phyloP scores from a whole-genome alignment of 371 early-diverging fungal genomes.

The Sporodiniella umbellata region DNA sequence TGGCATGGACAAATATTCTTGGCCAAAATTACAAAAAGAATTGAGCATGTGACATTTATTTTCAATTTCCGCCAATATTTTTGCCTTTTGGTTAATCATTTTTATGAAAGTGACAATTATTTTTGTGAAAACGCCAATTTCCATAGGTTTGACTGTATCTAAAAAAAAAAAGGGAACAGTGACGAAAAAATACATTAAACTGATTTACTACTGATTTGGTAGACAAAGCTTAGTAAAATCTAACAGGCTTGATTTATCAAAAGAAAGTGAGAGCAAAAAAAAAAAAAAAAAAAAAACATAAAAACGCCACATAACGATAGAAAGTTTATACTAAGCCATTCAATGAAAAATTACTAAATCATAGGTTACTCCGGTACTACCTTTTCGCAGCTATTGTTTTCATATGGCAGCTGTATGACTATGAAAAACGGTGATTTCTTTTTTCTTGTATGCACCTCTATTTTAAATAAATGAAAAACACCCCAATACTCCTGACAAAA shows the following conservation, averaged over 20 bases:
- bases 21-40: constrained; percentile 12
- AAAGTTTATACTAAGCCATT: too few relatives aligned
- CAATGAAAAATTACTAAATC: too few relatives aligned
- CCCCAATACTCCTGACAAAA: background rate
- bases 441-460: background rate
- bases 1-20: constrained; percentile 12
- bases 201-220: too few relatives aligned
- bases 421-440: background rate
- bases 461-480: background rate
- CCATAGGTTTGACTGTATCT: background rate
- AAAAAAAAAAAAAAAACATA: too few relatives aligned
- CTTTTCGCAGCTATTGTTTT: background rate
- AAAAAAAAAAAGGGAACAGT: too few relatives aligned
- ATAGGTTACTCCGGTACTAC: background rate
- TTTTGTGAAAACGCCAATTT: constrained; percentile 1
- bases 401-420: background rate
- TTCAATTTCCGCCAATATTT: background rate
- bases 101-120: background rate
- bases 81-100: background rate
- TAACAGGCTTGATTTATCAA: too few relatives aligned
- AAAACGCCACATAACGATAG: too few relatives aligned
- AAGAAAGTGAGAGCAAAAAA: too few relatives aligned
- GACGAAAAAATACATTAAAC: too few relatives aligned
- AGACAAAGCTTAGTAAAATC: too few relatives aligned
- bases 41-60: constrained; percentile 6